phyloP scores from a whole-genome alignment of 1,139 yeast genomes.

The Kluyveromyces marxianus region DNA sequence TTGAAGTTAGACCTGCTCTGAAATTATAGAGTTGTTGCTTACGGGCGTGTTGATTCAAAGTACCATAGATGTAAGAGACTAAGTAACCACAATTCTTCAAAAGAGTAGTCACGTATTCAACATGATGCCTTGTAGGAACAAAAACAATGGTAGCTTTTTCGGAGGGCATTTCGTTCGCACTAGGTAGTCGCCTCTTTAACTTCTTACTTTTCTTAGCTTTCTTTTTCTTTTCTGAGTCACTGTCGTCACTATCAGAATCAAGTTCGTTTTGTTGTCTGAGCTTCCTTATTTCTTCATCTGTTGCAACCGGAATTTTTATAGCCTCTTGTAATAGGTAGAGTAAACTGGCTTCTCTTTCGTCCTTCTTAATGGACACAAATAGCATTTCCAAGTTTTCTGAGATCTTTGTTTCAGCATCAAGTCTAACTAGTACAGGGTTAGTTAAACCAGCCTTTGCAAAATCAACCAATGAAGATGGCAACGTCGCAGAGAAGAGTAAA shows the following conservation, averaged over 20 bases:
- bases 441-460: constrained; percentile 94
- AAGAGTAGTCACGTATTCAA: constrained; percentile 72
- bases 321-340: constrained; percentile 70
- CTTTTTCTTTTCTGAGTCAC: constrained; percentile 33
- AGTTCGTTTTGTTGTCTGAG: constrained; percentile 36
- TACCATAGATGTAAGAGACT: constrained; percentile 85
- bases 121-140: constrained; percentile 97
- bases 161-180: constrained; percentile 78
- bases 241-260: constrained; percentile 42
- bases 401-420: constrained; percentile 86
- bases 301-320: constrained; percentile 76
- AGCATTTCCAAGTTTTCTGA: constrained; percentile 90
- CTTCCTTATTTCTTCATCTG: constrained; percentile 49
- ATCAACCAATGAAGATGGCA: constrained; percentile 86
- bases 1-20: constrained; percentile 70
- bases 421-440: constrained; percentile 84
- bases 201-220: constrained; percentile 34
- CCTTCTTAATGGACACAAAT: constrained; percentile 69
- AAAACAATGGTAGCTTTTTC: constrained; percentile 83
- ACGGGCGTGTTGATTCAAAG: constrained; percentile 92
- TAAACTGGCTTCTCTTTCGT: constrained; percentile 86
- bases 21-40: constrained; percentile 80
- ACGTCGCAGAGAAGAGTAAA: constrained; percentile 85
- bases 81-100: constrained; percentile 76
- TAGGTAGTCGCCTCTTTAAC: constrained; percentile 56